Conservation (phyloP, 2,329 filamentous ascomycete genomes). For the Aspergillus udagawae region DNA sequence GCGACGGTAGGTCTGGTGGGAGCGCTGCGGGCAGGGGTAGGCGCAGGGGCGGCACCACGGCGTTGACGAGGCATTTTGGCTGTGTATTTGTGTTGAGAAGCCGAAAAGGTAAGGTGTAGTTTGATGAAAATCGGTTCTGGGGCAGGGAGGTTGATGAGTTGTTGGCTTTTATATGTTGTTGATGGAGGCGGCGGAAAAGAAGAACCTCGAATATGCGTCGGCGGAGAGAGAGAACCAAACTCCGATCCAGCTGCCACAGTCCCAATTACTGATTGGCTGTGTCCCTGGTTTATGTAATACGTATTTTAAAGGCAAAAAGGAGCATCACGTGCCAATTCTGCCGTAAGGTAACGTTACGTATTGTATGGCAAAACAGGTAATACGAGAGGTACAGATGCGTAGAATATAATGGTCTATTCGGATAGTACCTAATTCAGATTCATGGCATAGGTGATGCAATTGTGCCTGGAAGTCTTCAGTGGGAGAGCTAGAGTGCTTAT, state of each 20-base stretch:
- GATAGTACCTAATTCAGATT: neutral
- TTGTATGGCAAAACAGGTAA: neutral
- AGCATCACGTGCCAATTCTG: neutral
- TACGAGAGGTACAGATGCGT: neutral
- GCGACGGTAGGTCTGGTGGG: constrained; percentile 63
- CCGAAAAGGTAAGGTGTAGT: constrained; percentile 23
- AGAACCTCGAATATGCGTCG: constrained; percentile 19
- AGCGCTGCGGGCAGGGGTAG: constrained; percentile 51
- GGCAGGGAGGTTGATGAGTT: constrained; percentile 5
- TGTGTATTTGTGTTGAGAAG: constrained; percentile 12
- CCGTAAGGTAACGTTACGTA: neutral
- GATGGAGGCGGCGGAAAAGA: constrained; percentile 9
- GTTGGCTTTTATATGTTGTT: constrained; percentile 10
- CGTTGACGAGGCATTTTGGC: constrained; percentile 72
- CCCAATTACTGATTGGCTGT: neutral
- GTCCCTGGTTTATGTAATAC: neutral
- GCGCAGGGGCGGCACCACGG: constrained; percentile 55
- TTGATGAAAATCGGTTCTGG: constrained; percentile 8
- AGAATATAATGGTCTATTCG: neutral
- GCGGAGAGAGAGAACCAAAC: constrained; percentile 23
- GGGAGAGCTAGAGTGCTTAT: neutral
- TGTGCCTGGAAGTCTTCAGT: neutral
- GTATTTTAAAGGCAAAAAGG: neutral
- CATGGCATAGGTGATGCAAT: neutral
- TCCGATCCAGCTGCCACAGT: constrained; percentile 16